Percentiles rank a stretch among this genome's conserved stretches.
These are phyloP conservation scores for Sechiopsis laciniata DNA, from an alignment of 306 rosid genomes.

Conservation along the genomic window DNA sequence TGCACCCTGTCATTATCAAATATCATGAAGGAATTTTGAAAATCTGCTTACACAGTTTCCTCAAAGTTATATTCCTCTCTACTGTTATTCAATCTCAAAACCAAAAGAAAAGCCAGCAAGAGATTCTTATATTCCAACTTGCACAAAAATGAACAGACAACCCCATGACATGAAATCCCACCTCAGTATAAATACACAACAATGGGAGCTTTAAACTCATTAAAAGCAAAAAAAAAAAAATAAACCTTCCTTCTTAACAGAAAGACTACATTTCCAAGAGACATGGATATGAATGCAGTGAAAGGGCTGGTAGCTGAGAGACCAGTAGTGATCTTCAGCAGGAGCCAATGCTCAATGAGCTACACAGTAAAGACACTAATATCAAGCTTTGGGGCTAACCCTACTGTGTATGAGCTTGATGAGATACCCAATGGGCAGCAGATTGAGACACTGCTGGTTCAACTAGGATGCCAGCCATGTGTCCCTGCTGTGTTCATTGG, in stretches of 20 bases:
- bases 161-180: conserved; percentile 10
- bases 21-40: neutral
- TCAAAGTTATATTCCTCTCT: conserved; percentile 10
- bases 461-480: conserved; percentile 31
- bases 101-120: conserved; percentile 1
- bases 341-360: conserved; percentile 45
- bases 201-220: conserved; percentile 23
- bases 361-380: conserved; percentile 31
- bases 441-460: conserved; percentile 38
- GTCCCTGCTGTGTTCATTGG: neutral
- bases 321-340: conserved; percentile 73
- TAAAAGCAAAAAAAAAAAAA: conserved; percentile 32
- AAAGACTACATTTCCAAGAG: neutral
- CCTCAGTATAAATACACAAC: conserved; percentile 11
- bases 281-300: conserved; percentile 44
- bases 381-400: conserved; percentile 44
- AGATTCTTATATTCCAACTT: conserved; percentile 23
- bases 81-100: conserved; percentile 7
- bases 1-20: conserved; percentile 16
- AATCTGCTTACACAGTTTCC: neutral
- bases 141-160: conserved; percentile 14
- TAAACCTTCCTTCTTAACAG: conserved; percentile 4
- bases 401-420: conserved; percentile 46
- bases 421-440: conserved; percentile 42
- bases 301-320: conserved; percentile 46